Base-by-base conservation (phyloP, 805 yeast genomes). In the Sungouiella thailandica region DNA sequence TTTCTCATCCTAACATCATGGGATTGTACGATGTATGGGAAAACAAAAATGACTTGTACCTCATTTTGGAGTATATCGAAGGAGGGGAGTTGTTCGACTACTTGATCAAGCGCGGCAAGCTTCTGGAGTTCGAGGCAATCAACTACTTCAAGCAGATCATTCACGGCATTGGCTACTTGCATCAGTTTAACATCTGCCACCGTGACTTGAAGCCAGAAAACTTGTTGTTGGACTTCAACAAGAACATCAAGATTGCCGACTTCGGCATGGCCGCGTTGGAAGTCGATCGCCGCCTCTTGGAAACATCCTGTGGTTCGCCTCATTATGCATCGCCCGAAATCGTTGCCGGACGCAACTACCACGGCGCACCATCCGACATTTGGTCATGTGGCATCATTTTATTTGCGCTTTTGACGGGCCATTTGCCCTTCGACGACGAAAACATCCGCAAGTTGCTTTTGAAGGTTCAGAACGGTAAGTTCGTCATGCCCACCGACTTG, bases 221-320 rank as follows among this genome's bases (percentile, higher is more conserved):
- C 61, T 60, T 83, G 47, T 60, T 83, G 27, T 66, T 89, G 27
- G 97, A 89, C 62, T 80, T 81, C 53, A 74, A 86, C 55, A 76
- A 80, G 43, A 88, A 87, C 58, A 89, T 93, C 57, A 93, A 93
- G 58, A 87, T 93, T 46, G 98, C 98, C 7, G 98, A 93, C 61
- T 93, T 93, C 57, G 98, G 98, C 22, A 93, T 93, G 98, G 98
- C 98, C 12, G 97, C 98, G 5, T 65, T 93, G 29, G 97, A 93
- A 57, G 76, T 86, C 19, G 75, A 74, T 34, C 90, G 80, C 46
- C 78, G 83, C 48, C 63, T 90, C 52, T 68, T 93, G 37, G 97
- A 90, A 57, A 93, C 98, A 4, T 81, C 94, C 13, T 93, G 98
- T 61, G 98, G 98, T 1, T 88, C 97, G 12, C 98, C 98, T 7